Conservation (phyloP, 257 asterid genomes). For the Lantana camara region DNA sequence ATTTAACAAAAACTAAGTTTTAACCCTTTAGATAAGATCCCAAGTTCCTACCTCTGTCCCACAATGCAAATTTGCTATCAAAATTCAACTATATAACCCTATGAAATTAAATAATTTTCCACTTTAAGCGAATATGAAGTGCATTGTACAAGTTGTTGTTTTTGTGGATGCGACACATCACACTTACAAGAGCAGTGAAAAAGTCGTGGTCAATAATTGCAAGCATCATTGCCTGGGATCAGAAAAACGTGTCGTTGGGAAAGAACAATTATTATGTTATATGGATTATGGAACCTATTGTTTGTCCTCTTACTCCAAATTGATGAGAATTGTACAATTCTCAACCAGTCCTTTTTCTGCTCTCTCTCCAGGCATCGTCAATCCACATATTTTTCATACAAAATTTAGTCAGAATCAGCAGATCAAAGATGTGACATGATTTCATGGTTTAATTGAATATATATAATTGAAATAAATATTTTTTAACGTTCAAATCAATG, state of each 20-base stretch:
- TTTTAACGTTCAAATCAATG: too few relatives aligned
- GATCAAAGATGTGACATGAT: too few relatives aligned
- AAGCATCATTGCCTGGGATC: conserved; percentile 39
- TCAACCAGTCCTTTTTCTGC: conserved; percentile 19
- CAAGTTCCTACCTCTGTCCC: too few relatives aligned
- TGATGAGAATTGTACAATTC: conserved; percentile 17
- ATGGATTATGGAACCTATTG: conserved; percentile 24
- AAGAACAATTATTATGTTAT: conserved; percentile 31
- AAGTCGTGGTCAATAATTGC: conserved; percentile 41
- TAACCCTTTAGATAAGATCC: too few relatives aligned
- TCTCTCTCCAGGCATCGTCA: not conserved
- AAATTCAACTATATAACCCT: too few relatives aligned
- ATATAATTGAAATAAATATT: too few relatives aligned
- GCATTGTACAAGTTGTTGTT: not conserved
- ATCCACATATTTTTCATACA: conserved; percentile 22
- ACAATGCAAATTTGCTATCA: too few relatives aligned
- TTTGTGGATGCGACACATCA: not conserved
- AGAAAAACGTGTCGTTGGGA: conserved; percentile 35
- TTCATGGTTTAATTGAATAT: conserved; percentile 33
- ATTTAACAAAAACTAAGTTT: too few relatives aligned
- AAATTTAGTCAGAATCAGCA: conserved; percentile 12
- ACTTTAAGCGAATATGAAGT: not conserved
- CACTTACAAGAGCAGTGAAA: not conserved
- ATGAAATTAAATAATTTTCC: not conserved
- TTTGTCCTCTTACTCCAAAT: conserved; percentile 21